Base-by-base conservation (phyloP, 805 yeast genomes). In the Lipomyces yamanashiensis region DNA sequence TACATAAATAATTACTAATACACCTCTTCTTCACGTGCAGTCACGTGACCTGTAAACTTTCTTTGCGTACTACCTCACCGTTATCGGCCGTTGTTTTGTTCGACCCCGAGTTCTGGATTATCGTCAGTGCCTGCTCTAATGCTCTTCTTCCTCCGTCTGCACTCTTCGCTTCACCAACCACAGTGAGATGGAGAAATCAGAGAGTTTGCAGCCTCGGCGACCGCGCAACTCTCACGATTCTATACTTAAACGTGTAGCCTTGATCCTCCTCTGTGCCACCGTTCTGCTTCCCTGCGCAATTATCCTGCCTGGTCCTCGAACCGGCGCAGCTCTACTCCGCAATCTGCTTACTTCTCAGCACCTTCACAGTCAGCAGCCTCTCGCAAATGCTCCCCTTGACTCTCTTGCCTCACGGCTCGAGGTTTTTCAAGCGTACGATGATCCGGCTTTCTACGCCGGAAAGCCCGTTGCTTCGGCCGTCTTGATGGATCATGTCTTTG, bases 401-500 rank as follows among this genome's bases (percentile, higher is more conserved):
- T 10, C 57, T 17, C 17, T 52, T 13, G 53, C 49, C 5, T 39
- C 52, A 2, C 59, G 45, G 10, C 58, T 65, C 8, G 68, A 65
- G 51, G 68, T 70, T 36, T 59, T 71, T 53, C 73, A 72, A 55
- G 70, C 71, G n/a, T 67, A 70, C 40, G 62, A 60, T 17, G 69
- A 67, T 13, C 51, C 66, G 1, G 45, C 59, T 2, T 17, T n/a
- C 12, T 53, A 43, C 19, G 56, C 47, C 37, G 70, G 68, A 12
- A 19, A 50, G 10, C 68, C 66, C 1, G 70, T 71, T 2, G 59
- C 57, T 23, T 41, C 62, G 1, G 59, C 58, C 43, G 54, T 54
- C 0, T 58, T 77, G 12, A 64, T 71, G 43, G 63, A 66, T 34
- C 72, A 69, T 56, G 59, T 64, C 9, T 78, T 77, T 64, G 78